These are phyloP conservation scores for Orbilia ellipsospora DNA, from an alignment of 2,329 filamentous ascomycete species.

Conservation along the genomic window DNA sequence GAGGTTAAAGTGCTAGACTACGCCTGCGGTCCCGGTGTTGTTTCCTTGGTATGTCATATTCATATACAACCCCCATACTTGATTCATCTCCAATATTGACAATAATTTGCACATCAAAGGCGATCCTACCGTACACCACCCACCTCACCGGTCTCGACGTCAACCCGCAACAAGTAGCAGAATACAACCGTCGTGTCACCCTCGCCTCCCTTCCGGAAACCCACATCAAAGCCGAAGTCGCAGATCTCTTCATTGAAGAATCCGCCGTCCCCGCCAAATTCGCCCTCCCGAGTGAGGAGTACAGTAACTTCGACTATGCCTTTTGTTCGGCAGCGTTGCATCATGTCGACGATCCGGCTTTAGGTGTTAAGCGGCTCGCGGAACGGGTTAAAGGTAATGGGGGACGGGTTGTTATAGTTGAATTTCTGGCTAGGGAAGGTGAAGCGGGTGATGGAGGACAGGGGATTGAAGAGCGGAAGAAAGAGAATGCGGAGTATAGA, in stretches of 20 bases:
- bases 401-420: slow-evolving; percentile 37
- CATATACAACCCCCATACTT: neutral
- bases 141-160: slow-evolving; percentile 33
- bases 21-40: slow-evolving; percentile 45
- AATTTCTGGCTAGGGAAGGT: slow-evolving; percentile 21
- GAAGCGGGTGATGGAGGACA: neutral
- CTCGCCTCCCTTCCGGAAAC: slow-evolving; percentile 16
- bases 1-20: slow-evolving; percentile 43
- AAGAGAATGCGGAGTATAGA: slow-evolving; percentile 46
- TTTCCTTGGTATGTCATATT: slow-evolving; percentile 34
- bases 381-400: slow-evolving; percentile 11
- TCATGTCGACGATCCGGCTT: slow-evolving; percentile 39
- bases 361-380: slow-evolving; percentile 20
- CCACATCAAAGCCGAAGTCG: slow-evolving; percentile 24
- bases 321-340: slow-evolving; percentile 41
- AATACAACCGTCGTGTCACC: slow-evolving; percentile 46
- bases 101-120: slow-evolving; percentile 10
- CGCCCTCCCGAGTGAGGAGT: slow-evolving; percentile 7
- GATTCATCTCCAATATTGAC: neutral
- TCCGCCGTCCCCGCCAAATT: slow-evolving; percentile 4
- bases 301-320: slow-evolving; percentile 38
- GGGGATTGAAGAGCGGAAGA: slow-evolving; percentile 25
- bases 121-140: slow-evolving; percentile 42
- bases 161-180: slow-evolving; percentile 45
- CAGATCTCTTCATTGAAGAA: slow-evolving; percentile 25